These are phyloP conservation scores for Fusarium proliferatum DNA, from an alignment of 2,329 filamentous ascomycete species.

Conservation along the genomic window DNA sequence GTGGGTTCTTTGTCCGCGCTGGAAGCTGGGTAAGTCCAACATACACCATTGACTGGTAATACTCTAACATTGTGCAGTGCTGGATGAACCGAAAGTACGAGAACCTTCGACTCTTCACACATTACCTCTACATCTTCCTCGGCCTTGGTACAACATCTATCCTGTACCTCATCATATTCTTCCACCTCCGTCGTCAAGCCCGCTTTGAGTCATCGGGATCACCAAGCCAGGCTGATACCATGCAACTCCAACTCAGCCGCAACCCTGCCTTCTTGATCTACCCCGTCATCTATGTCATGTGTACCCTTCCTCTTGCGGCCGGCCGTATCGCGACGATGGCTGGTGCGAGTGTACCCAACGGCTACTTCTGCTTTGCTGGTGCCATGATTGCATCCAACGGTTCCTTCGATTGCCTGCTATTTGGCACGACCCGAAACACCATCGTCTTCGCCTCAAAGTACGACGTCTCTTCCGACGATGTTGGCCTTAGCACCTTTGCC, in stretches of 20 bases:
- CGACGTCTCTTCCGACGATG: slow-evolving; percentile 55
- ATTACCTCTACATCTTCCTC: slow-evolving; percentile 73
- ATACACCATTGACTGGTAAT: fast-evolving
- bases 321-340: slow-evolving; percentile 73
- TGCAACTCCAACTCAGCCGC: slow-evolving; percentile 42
- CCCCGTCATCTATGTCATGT: slow-evolving; percentile 75
- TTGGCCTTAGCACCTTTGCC: slow-evolving; percentile 63
- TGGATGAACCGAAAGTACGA: slow-evolving; percentile 70
- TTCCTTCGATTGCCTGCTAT: slow-evolving; percentile 65
- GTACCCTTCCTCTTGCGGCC: slow-evolving; percentile 73
- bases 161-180: slow-evolving; percentile 56
- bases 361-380: slow-evolving; percentile 69
- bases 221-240: slow-evolving; percentile 20
- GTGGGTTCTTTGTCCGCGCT: slow-evolving; percentile 71
- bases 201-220: slow-evolving; percentile 4
- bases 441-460: slow-evolving; percentile 60
- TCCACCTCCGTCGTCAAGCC: slow-evolving; percentile 50
- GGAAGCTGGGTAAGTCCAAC: slow-evolving; percentile 66
- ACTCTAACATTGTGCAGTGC: slow-evolving; percentile 56
- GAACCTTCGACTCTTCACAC: slow-evolving; percentile 66
- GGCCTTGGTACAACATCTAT: slow-evolving; percentile 51
- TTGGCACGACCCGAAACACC: slow-evolving; percentile 62
- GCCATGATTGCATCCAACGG: slow-evolving; percentile 68
- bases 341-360: slow-evolving; percentile 60
- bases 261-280: slow-evolving; percentile 73